Conservation (phyloP, 2,329 filamentous ascomycete genomes). For the Diaporthe velutina region DNA sequence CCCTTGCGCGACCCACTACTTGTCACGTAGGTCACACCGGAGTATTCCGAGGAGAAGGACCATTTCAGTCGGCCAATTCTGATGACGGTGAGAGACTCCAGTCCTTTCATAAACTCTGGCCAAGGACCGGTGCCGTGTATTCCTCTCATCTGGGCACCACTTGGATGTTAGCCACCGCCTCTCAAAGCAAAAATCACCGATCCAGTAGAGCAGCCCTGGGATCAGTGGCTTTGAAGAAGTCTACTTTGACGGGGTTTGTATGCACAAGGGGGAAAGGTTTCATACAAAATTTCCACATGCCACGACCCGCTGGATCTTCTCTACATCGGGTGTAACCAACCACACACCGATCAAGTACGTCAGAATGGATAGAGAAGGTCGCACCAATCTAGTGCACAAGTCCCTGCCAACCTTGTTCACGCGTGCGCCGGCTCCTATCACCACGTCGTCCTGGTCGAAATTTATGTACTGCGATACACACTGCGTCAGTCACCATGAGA, state of each 20-base stretch:
- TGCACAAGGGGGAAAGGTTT: neutral
- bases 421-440: neutral
- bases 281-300: neutral
- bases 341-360: neutral
- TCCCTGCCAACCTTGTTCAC: neutral
- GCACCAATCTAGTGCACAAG: too few relatives aligned
- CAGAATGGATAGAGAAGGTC: neutral
- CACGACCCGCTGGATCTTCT: slow-evolving; percentile 9
- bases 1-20: neutral
- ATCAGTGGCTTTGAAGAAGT: neutral
- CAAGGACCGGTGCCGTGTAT: fast-evolving
- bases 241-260: neutral
- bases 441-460: slow-evolving; percentile 22
- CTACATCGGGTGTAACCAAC: neutral
- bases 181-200: neutral
- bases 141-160: neutral
- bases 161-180: neutral
- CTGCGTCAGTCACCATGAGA: neutral
- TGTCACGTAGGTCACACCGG: neutral
- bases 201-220: neutral
- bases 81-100: neutral
- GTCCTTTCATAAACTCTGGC: neutral
- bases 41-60: too few relatives aligned
- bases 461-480: slow-evolving; percentile 4
- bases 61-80: neutral